Evolutionary conservation across 495 filamentous ascomycete species (phyloP), one percentile per base, ranked within the genome.

Genomic region (Penicillium chermesinum): DNA sequence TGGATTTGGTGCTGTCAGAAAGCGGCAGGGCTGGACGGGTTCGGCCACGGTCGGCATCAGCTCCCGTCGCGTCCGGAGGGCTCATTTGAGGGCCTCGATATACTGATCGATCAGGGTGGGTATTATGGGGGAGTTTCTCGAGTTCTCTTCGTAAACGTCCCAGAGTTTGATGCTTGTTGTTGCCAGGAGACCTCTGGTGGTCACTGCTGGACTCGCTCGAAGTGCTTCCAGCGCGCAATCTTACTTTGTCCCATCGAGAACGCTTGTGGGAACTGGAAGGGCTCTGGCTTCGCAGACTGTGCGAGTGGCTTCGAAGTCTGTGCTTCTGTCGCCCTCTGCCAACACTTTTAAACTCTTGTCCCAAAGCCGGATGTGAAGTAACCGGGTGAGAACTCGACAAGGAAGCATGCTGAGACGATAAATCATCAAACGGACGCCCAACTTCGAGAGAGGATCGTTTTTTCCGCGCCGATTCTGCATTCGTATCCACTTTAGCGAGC

Each of bases 311-410:
- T 17, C 48, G 59, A n/a, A 61, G 60, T 33, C 55, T 51, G 38
- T 63, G 58, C 20, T 49, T 62, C 9, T 59, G 64, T 18, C 70
- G 62, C 15, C 70, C 70, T 48, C 63, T 67, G n/a, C 50, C 53
- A 37, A 59, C 44, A 7, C 59, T 58, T 37, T 62, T 64, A 20
- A 65, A 59, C 12, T 70, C 69, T 14, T 50, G 46, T 5, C 57
- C 52, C 41, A 63, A 20, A 13, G 63, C 56, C 44, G 55, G 58
- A 15, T 52, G 61, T 5, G 25, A 30, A 30, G 25, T 10, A 4
- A 10, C 10, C 25, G 25, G 25, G n/a, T 50, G 60, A 15, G 63
- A 38, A 48, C 60, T 59, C 8, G 67, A 69, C 15, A 61, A 37
- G 18, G 69, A 72, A 8, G 58, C 57, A 43, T 53, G 59, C 14